Evolutionary conservation across 1,284 basidiomycete species (phyloP).

Genomic region (Cryptococcus sp.): DNA sequence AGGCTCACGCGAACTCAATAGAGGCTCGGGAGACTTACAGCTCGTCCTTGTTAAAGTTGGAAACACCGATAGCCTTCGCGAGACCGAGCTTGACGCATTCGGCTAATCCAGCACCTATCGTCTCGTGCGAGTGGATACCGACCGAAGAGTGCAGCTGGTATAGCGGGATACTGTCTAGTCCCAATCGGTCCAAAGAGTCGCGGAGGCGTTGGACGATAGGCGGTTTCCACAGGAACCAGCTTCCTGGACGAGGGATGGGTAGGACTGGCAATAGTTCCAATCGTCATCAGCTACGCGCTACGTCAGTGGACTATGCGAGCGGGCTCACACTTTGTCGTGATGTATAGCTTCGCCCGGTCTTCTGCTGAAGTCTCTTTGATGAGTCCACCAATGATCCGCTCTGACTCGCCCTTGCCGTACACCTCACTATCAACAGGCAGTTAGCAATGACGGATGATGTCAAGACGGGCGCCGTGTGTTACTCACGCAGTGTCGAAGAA

Average conservation of each 20-base stretch:
- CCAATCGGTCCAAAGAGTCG: conserved; percentile 38
- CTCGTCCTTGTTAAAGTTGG: conserved; percentile 44
- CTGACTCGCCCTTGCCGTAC: conserved; percentile 40
- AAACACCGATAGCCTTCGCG: conserved; percentile 42
- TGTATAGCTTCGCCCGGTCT: conserved; percentile 28
- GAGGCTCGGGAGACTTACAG: conserved; percentile 26
- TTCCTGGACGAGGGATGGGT: conserved; percentile 33
- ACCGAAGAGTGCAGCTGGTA: conserved; percentile 44
- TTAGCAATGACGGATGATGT: not conserved
- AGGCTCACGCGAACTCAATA: not conserved
- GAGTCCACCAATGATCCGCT: conserved; percentile 39
- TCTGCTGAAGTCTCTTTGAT: conserved; percentile 35
- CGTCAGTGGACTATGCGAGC: not conserved
- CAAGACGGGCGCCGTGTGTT: not conserved
- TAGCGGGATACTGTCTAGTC: conserved; percentile 40
- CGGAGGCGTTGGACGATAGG: conserved; percentile 35
- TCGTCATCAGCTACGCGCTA: not conserved
- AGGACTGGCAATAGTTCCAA: conserved; percentile 22
- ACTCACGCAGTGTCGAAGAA: conserved; percentile 50
- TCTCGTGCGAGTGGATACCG: conserved; percentile 34
- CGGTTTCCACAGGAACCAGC: conserved; percentile 39
- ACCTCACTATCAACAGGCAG: conserved; percentile 23
- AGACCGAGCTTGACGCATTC: conserved; percentile 42
- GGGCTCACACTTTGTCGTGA: conserved; percentile 43
- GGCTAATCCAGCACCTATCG: conserved; percentile 36